Base-by-base conservation (phyloP, 2,329 filamentous ascomycete species). In the Fusarium lyarnte region DNA sequence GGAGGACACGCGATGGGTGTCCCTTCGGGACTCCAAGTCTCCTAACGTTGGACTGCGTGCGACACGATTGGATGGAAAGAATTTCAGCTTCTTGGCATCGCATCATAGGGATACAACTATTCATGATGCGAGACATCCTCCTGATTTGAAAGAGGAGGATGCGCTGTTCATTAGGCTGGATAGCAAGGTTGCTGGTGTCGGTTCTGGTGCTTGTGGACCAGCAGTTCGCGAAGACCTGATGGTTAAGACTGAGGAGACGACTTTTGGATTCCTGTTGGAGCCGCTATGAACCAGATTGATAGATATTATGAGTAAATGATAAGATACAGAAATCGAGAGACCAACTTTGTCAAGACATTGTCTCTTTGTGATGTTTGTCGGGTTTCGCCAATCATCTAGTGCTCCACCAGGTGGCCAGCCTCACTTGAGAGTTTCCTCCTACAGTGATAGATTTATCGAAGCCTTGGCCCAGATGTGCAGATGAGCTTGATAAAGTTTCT, bases 51-150 rank as follows among this genome's bases (percentile, higher is more conserved):
- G 77, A 6, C 42, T 80, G 1, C 70, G 77, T 5, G 76, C 74
- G 0, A 65, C 58, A 4, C 76, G 76, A 1, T 21, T 76, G 6
- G 74, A 54, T 7, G 53, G 63, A 6, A 53, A 63, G 12, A 63
- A 70, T 13, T 81, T 88, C 69, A 87, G 83, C 76, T 93, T 92
- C 81, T 84, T 85, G 55, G 88, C 86, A 0, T 85, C 85, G 13
- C 86, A 87, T 67, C 88, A 90, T 75, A 83, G 84, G 23, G 83
- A 85, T 29, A 77, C 80, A 39, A 87, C 85, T 53, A 80, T 93
- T 33, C 86, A 90, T 51, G 83, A 83, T 4, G 90, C 91, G 6
- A 85, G 82, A 46, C 91, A 94, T 78, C 91, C 91, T 2, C 85
- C 88, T 71, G 90, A 93, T 77, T 79, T 94, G 59, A 82, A 82